phyloP scores from a whole-genome alignment of 768 basidiomycete genomes.

The Hygrophorus russula region DNA sequence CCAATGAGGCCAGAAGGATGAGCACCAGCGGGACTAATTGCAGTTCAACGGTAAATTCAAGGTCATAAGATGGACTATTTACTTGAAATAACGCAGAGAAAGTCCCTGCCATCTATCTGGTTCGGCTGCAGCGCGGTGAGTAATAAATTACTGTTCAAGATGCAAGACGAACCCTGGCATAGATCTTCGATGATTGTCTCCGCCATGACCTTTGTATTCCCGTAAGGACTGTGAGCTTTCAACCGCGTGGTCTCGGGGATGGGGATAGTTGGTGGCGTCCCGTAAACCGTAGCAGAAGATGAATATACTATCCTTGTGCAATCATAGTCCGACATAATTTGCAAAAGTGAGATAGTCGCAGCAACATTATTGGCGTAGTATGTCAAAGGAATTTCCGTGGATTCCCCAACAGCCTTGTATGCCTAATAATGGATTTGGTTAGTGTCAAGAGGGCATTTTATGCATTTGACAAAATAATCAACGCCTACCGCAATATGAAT shows the following conservation, averaged over 20 bases:
- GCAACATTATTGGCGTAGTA: constrained; percentile 94
- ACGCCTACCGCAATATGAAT: constrained; percentile 83
- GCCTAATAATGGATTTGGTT: constrained; percentile 38
- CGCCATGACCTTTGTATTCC: constrained; percentile 91
- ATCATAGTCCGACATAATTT: constrained; percentile 77
- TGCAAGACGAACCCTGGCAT: constrained; percentile 48
- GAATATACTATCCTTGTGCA: constrained; percentile 91
- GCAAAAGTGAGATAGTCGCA: constrained; percentile 77
- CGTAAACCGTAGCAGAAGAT: constrained; percentile 96
- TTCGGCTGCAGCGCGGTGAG: constrained; percentile 40
- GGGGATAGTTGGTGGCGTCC: constrained; percentile 83
- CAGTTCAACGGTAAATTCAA: background rate
- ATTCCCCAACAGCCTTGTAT: constrained; percentile 96
- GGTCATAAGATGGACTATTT: constrained; percentile 12
- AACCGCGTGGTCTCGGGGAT: constrained; percentile 89
- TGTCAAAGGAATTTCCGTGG: constrained; percentile 80
- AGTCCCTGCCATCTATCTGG: constrained; percentile 65
- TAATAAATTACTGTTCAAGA: background rate
- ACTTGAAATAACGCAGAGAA: constrained; percentile 97
- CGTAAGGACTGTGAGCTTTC: constrained; percentile 86
- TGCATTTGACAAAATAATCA: background rate
- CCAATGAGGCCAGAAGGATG: constrained; percentile 93
- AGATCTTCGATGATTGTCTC: constrained; percentile 87
- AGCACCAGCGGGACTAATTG: constrained; percentile 83
- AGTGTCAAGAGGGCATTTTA: too few species aligned